Percentiles rank a stretch among this genome's conserved stretches.
Conservation (phyloP, 2,329 filamentous ascomycete genomes). For the Neofusicoccum umdonicola region DNA sequence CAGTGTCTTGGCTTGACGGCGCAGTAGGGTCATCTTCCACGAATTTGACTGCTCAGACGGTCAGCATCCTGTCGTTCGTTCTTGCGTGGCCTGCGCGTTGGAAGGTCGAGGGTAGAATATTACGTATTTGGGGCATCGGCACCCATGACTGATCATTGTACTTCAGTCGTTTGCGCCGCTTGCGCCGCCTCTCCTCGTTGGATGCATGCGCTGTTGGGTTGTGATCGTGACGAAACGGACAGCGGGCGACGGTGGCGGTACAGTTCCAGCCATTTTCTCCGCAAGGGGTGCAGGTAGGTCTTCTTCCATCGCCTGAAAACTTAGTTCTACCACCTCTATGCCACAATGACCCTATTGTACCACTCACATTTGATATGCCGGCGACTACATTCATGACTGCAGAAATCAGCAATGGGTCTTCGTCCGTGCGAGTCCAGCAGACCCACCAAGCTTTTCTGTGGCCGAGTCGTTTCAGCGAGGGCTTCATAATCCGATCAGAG, state of each 20-base stretch:
- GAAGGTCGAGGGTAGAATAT: too few species aligned
- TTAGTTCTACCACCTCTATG: background rate
- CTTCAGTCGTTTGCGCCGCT: background rate
- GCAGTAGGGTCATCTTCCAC: background rate
- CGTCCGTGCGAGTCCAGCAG: background rate
- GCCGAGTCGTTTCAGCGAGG: background rate
- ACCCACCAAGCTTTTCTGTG: slow-evolving; percentile 2
- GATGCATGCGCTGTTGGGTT: background rate
- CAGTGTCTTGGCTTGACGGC: background rate
- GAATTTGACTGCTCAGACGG: background rate
- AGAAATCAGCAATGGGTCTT: background rate
- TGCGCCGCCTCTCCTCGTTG: background rate
- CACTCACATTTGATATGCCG: background rate
- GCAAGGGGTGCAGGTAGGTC: background rate
- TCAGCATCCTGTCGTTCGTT: background rate
- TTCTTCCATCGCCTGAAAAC: background rate
- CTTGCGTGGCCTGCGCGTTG: too few species aligned
- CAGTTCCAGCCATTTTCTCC: background rate
- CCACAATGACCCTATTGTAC: background rate
- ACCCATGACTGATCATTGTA: background rate
- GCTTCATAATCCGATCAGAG: background rate
- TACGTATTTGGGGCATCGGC: background rate
- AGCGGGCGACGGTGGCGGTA: background rate
- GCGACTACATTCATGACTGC: background rate
- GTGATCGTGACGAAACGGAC: slow-evolving; percentile 2